A percentile compares a stretch with the other conserved stretches of the same genome.
Conservation (phyloP, 345 rosid genomes). For the Firmiana major region DNA sequence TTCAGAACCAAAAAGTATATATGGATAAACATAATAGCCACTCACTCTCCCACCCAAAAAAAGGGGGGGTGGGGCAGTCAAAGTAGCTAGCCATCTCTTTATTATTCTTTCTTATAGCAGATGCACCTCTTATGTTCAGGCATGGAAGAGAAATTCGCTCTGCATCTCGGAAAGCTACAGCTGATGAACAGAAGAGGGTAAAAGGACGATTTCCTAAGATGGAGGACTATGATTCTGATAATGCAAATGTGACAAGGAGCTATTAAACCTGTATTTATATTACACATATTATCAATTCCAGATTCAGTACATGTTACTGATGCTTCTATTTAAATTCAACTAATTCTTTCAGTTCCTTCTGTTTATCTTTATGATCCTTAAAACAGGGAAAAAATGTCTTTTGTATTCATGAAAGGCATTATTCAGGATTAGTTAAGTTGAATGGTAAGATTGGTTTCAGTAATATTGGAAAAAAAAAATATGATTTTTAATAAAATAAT, state of each 20-base stretch:
- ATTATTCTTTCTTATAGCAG: not conserved
- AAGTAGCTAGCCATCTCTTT: not conserved
- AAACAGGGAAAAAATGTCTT: not conserved
- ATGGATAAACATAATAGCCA: not conserved
- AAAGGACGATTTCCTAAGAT: slow-evolving; percentile 25
- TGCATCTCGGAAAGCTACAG: slow-evolving; percentile 28
- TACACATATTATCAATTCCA: slow-evolving; percentile 10
- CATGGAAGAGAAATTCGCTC: slow-evolving; percentile 28
- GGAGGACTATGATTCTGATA: slow-evolving; percentile 28
- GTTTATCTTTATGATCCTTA: not conserved
- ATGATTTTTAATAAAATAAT: no score
- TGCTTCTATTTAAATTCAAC: slow-evolving; percentile 12
- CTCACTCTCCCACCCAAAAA: not conserved
- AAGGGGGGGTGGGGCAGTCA: not conserved
- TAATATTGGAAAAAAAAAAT: no score
- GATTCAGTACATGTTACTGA: not conserved
- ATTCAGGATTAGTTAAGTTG: no score
- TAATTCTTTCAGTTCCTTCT: slow-evolving; percentile 10
- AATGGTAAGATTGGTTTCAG: no score
- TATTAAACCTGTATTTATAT: slow-evolving; percentile 6
- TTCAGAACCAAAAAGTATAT: not conserved
- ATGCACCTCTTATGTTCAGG: slow-evolving; percentile 20
- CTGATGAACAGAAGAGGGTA: slow-evolving; percentile 26
- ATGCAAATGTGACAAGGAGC: slow-evolving; percentile 24
- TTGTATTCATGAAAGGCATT: not conserved